A percentile compares a stretch with the other conserved stretches of the same genome.
phyloP scores from a whole-genome alignment of 2,329 filamentous ascomycete genomes.

The Tolypocladium endophyticum region DNA sequence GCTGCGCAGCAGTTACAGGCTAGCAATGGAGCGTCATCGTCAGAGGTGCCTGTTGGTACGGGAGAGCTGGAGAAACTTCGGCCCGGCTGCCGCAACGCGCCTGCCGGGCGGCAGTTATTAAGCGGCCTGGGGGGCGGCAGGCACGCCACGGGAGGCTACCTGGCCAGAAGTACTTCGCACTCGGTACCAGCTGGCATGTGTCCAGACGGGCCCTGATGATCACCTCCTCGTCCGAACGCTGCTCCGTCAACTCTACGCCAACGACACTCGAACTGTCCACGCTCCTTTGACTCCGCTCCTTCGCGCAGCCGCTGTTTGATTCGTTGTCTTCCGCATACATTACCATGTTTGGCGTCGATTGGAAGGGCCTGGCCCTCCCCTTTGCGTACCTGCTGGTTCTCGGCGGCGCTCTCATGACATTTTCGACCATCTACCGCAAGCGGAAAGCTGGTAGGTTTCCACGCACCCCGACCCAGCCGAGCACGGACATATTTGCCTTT shows the following conservation, averaged over 20 bases:
- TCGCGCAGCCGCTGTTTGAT: not conserved
- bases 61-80: slow-evolving; percentile 5
- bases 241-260: not conserved
- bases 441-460: slow-evolving; percentile 62
- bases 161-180: slow-evolving; percentile 6
- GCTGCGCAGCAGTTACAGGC: not conserved
- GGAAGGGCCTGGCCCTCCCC: slow-evolving; percentile 76
- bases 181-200: slow-evolving; percentile 1
- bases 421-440: slow-evolving; percentile 87
- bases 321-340: not conserved
- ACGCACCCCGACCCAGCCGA: not conserved
- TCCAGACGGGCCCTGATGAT: not conserved
- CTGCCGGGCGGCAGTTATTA: not conserved
- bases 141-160: slow-evolving; percentile 2
- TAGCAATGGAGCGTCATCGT: slow-evolving; percentile 4
- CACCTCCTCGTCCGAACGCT: not conserved
- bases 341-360: slow-evolving; percentile 42
- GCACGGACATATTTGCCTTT: not conserved
- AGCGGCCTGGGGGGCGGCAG: too few species aligned
- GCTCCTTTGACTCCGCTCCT: not conserved
- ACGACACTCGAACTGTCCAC: not conserved
- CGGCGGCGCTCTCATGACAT: slow-evolving; percentile 78
- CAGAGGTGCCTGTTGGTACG: slow-evolving; percentile 1
- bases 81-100: not conserved
- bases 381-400: slow-evolving; percentile 85